A percentile compares a stretch with the other conserved stretches of the same genome.
phyloP scores from a whole-genome alignment of 106 monocot genomes.

The Acanthochlamys bracteata region DNA sequence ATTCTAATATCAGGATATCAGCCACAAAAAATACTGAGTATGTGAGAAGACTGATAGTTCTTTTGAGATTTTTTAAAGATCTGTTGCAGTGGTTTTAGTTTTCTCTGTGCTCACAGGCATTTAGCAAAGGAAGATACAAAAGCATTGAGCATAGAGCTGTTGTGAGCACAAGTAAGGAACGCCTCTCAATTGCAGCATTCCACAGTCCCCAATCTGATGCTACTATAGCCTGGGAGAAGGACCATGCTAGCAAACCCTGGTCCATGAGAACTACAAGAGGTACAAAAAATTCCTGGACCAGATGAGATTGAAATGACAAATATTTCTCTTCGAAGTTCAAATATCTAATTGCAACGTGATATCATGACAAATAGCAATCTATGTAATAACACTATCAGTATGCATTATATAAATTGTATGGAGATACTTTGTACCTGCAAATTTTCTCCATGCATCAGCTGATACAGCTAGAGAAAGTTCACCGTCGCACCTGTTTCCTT shows the following conservation, averaged over 20 bases:
- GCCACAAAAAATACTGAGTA: too few species aligned
- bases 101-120: background rate
- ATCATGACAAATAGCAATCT: background rate
- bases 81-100: too few species aligned
- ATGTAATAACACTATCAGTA: too few species aligned
- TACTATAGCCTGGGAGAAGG: background rate
- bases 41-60: too few species aligned
- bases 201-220: background rate
- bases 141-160: conserved; percentile 3
- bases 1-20: too few species aligned
- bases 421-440: too few species aligned
- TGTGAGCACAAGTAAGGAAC: conserved; percentile 1
- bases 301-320: background rate
- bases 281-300: background rate
- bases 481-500: too few species aligned
- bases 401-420: too few species aligned
- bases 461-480: too few species aligned
- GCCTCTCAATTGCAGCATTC: conserved; percentile 9
- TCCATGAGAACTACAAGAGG: background rate
- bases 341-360: background rate
- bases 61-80: too few species aligned
- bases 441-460: too few species aligned
- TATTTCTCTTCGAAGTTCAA: background rate
- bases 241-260: background rate
- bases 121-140: conserved; percentile 9